Base-by-base conservation (phyloP, 495 filamentous ascomycete species). In the Apiosordaria backusii region DNA sequence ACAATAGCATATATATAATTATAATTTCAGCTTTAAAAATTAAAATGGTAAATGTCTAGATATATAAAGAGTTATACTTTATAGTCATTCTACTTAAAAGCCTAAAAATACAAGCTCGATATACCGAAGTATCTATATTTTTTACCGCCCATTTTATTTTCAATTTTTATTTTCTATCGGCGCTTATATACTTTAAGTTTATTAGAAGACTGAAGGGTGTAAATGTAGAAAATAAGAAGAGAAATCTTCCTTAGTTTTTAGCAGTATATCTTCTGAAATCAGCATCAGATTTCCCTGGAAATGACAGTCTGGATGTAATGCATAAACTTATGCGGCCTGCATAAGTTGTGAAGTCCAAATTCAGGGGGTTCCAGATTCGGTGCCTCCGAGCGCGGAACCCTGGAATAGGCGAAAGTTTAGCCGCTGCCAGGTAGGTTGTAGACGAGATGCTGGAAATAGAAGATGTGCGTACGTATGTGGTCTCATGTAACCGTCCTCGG, bases 111-210 rank as follows among this genome's bases (percentile, higher is more conserved):
- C 19, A 22, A 23, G 21, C 19, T 58, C 55, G 22, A 58, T 24
- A 0, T 58, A 58, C 55, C 19, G 24, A 58, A 24, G 19, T 58
- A 23, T 19, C 24, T 58, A 2, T 24, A 27, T 0, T 58, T 26
- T 24, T 58, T 58, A 26, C 55, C 55, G 1, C 50, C 50, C 50
- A 15, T 58, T 25, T 58, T 58, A 25, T 58, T 58, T 58, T 58
- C 55, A 1, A 58, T 58, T 58, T 58, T 58, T 22, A 7, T 58
- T 58, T 58, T 58, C 23, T 23, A 19, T 58, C 23, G 55, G 19
- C 53, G 53, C 19, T 55, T 55, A 55, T 5, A 55, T 55, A 21
- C 53, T 22, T 55, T 21, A 55, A 5, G 5, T 16, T 22, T 21
- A 55, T 55, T 55, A 13, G 19, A 55, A 55, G 53, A 55, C 53